Base-by-base conservation (phyloP, 331 rosid genomes). In the Rosa hybrid region DNA sequence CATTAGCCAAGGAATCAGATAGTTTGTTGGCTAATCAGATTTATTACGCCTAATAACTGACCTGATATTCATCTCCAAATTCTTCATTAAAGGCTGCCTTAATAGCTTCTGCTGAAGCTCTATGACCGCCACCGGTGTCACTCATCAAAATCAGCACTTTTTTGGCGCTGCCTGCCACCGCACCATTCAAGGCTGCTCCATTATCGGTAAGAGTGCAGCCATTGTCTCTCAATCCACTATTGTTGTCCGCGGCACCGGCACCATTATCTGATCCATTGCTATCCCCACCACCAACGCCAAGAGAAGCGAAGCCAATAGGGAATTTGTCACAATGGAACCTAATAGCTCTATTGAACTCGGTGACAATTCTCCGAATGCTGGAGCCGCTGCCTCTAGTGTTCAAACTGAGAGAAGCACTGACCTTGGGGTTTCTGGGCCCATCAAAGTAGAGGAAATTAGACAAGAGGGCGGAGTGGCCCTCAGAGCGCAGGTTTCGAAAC, bases 101-200 rank as follows among this genome's bases (percentile, higher is more conserved):
- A 20, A 96, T 96, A 12, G 99, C 99, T 82, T 96, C 99, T 3
- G 99, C 99, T 0, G 99, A 96, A 84, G 99, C 99, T 20, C 99
- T 89, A 86, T 96, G 99, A 18, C 99, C 99, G 41, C 99, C 99
- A 70, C 99, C 99, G 14, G 98, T 96, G 74, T 96, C 98, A 83
- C 99, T 96, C 99, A 96, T 96, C 90, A 96, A 86, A 86, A 96
- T 96, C 81, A 93, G 82, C 74, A 96, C 98, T 12, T 85, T 92
- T 72, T 91, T 96, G 1, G 94, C 90, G 27, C 14, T 81, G 59
- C 63, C 83, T 12, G 68, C 38, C 57, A 54, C 87, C 13, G 72
- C 88, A 14, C 85, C 86, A 77, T 86, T 89, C 84, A 87, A 50
- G 41, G 75, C 77, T 80, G 81, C 76, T 17, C 86, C 84, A 54